Conservation (phyloP, 495 filamentous ascomycete species). For the Neurospora sp. region DNA sequence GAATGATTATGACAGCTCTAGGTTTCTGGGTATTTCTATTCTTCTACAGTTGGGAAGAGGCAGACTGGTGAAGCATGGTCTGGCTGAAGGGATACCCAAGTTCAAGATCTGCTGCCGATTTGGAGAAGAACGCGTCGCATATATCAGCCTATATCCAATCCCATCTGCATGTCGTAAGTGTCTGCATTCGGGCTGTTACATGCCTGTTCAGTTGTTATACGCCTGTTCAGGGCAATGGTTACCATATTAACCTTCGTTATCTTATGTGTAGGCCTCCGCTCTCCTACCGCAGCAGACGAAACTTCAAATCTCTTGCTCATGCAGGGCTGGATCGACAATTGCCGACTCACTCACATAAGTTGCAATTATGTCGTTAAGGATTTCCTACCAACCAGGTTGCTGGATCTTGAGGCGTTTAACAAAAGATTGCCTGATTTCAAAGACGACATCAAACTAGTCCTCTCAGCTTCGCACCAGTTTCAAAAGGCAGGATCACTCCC, state of each 20-base stretch:
- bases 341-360: not conserved
- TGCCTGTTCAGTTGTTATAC: no score
- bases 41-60: no score
- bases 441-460: not conserved
- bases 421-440: not conserved
- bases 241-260: not conserved
- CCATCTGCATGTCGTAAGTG: not conserved
- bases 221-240: not conserved
- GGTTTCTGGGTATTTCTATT: no score
- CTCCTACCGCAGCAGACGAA: not conserved
- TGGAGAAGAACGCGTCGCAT: no score
- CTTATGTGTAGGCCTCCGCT: accelerated
- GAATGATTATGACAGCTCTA: no score
- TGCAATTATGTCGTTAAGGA: not conserved
- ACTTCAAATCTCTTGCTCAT: not conserved
- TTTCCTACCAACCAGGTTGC: not conserved
- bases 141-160: no score
- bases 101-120: no score
- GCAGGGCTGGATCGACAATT: not conserved
- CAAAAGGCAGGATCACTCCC: accelerated
- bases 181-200: no score
- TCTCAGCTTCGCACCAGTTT: not conserved
- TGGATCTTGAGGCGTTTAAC: not conserved
- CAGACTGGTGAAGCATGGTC: not conserved
- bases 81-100: no score